phyloP scores from a whole-genome alignment of 345 rosid genomes.

The Sonneratia alba region DNA sequence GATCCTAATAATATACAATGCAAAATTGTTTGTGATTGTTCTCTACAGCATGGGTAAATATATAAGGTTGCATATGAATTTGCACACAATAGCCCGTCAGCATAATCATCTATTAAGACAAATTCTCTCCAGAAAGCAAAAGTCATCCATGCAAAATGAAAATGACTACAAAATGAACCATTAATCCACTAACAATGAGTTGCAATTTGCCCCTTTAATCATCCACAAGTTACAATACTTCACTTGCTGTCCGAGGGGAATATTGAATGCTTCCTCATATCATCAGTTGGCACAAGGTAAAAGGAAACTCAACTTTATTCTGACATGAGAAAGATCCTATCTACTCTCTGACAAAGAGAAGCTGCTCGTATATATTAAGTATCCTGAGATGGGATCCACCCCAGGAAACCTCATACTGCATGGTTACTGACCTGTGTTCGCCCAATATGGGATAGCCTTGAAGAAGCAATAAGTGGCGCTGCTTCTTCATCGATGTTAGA shows the following conservation, averaged over 20 bases:
- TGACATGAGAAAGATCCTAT: too few species aligned
- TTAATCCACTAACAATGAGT: not conserved
- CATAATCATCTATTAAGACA: not conserved
- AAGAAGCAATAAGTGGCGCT: too few species aligned
- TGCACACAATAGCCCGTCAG: not conserved
- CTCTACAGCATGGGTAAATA: not conserved
- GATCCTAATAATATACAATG: too few species aligned
- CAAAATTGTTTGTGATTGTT: not conserved
- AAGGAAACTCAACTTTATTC: too few species aligned
- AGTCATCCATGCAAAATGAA: not conserved
- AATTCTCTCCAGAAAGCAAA: not conserved
- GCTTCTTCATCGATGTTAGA: constrained; percentile 48
- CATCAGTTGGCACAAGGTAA: too few species aligned
- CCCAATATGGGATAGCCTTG: too few species aligned
- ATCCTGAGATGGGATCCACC: too few species aligned
- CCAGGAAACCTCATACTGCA: too few species aligned
- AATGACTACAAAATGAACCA: not conserved
- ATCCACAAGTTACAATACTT: not conserved
- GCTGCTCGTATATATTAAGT: too few species aligned
- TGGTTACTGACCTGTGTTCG: too few species aligned
- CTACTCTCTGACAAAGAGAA: too few species aligned
- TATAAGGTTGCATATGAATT: not conserved
- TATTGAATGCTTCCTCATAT: not conserved
- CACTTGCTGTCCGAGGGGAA: not conserved
- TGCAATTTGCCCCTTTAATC: not conserved